Conservation (phyloP, 257 asterid genomes). For the Forsythia viridissima region DNA sequence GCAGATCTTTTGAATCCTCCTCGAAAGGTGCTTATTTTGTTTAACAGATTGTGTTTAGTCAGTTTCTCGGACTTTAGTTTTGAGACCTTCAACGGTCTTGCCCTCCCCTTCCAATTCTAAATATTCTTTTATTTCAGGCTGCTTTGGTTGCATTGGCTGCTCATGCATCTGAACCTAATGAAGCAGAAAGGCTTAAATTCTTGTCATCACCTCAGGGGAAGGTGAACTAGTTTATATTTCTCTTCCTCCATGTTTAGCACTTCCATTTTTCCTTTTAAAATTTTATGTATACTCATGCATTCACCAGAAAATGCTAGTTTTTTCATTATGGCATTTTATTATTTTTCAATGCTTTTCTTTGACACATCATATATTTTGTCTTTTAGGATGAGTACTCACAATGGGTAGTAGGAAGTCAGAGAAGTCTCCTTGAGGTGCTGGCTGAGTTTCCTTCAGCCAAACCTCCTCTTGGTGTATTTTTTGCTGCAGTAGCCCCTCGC, state of each 20-base stretch:
- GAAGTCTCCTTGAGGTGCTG: slow-evolving; percentile 83
- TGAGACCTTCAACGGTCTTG: slow-evolving; percentile 6
- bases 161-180: slow-evolving; percentile 64
- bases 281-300: background rate
- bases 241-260: background rate
- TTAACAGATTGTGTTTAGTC: background rate
- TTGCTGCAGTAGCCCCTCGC: slow-evolving; percentile 77
- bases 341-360: background rate
- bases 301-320: background rate
- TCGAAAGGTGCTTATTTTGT: slow-evolving; percentile 44
- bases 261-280: background rate
- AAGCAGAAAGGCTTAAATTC: slow-evolving; percentile 65
- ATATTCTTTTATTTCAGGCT: slow-evolving; percentile 38
- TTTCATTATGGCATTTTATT: background rate
- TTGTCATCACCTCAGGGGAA: slow-evolving; percentile 80
- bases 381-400: slow-evolving; percentile 70
- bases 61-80: slow-evolving; percentile 14
- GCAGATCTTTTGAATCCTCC: slow-evolving; percentile 80
- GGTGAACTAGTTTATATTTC: slow-evolving; percentile 36
- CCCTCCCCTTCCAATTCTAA: background rate
- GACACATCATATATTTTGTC: background rate
- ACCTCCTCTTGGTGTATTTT: slow-evolving; percentile 85
- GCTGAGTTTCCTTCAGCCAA: slow-evolving; percentile 80
- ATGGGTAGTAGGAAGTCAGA: slow-evolving; percentile 69
- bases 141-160: slow-evolving; percentile 75